phyloP scores from a whole-genome alignment of 495 filamentous ascomycete genomes.

The Neurospora sp. region DNA sequence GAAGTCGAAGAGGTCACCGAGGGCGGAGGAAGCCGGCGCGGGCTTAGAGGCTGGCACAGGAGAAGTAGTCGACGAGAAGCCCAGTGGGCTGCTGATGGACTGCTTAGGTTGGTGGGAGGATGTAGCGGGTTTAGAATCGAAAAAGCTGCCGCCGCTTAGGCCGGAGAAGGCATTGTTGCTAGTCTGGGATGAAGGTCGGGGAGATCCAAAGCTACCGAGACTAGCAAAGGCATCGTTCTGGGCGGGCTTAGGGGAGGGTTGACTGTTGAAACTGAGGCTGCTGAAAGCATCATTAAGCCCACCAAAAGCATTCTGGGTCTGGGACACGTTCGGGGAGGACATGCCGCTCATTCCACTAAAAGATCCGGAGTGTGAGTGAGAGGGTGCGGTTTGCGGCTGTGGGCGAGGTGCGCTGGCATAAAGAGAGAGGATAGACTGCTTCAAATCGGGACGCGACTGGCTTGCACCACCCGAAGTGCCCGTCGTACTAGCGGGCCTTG shows the following conservation, averaged over 20 bases:
- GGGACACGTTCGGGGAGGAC: constrained; percentile 36
- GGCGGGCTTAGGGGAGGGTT: constrained; percentile 42
- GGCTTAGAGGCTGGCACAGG: constrained; percentile 34
- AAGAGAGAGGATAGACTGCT: constrained; percentile 91
- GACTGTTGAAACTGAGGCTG: constrained; percentile 57
- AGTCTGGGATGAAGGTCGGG: constrained; percentile 43
- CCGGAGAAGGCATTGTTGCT: constrained; percentile 44
- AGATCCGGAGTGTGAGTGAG: constrained; percentile 28
- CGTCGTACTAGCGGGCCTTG: constrained; percentile 62
- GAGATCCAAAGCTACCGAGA: constrained; percentile 50
- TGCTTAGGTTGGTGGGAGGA: constrained; percentile 38
- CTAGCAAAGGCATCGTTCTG: constrained; percentile 63
- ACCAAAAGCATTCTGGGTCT: constrained; percentile 47
- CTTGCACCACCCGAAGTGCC: constrained; percentile 45
- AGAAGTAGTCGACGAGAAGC: constrained; percentile 45
- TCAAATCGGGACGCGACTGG: constrained; percentile 83
- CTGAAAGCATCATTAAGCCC: constrained; percentile 84
- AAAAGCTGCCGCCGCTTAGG: constrained; percentile 65
- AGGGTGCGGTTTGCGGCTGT: constrained; percentile 44
- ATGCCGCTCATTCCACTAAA: constrained; percentile 46
- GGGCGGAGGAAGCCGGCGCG: constrained; percentile 38
- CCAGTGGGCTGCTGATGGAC: constrained; percentile 36
- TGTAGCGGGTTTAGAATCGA: constrained; percentile 58
- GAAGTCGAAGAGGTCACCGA: constrained; percentile 77
- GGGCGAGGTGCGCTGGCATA: constrained; percentile 76